Conservation (phyloP, 129 eudicot genomes). For the Flaveria ramosissima region DNA sequence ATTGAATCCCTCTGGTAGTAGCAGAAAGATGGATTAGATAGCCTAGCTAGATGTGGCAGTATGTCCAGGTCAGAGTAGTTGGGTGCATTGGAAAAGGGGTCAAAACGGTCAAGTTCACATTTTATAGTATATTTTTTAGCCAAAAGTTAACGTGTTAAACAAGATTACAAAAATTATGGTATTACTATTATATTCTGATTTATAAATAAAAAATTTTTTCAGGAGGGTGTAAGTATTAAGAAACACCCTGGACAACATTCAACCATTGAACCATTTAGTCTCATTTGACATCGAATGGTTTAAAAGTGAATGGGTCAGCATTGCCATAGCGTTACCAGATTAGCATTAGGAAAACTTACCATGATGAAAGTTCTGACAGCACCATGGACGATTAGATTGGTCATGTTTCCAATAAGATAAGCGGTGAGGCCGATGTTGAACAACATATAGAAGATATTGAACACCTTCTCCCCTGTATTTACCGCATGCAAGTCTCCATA, state of each 20-base stretch:
- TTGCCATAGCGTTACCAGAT: background rate
- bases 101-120: background rate
- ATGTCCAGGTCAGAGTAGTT: background rate
- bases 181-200: too few species aligned
- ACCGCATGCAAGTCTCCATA: slow-evolving; percentile 86
- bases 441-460: slow-evolving; percentile 76
- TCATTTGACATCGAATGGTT: background rate
- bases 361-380: slow-evolving; percentile 71
- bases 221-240: too few species aligned
- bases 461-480: slow-evolving; percentile 82
- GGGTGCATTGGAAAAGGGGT: background rate
- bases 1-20: slow-evolving; percentile 65
- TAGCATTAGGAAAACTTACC: slow-evolving; percentile 42
- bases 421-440: slow-evolving; percentile 92
- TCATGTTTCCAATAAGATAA: slow-evolving; percentile 84
- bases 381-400: slow-evolving; percentile 75
- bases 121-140: too few species aligned
- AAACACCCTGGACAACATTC: background rate
- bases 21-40: background rate
- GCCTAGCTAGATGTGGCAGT: background rate
- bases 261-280: background rate
- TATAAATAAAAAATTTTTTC: too few species aligned
- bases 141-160: background rate
- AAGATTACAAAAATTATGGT: background rate
- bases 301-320: background rate